Base-by-base conservation (phyloP, 805 yeast genomes). In the Jamesozyma spencerorum region DNA sequence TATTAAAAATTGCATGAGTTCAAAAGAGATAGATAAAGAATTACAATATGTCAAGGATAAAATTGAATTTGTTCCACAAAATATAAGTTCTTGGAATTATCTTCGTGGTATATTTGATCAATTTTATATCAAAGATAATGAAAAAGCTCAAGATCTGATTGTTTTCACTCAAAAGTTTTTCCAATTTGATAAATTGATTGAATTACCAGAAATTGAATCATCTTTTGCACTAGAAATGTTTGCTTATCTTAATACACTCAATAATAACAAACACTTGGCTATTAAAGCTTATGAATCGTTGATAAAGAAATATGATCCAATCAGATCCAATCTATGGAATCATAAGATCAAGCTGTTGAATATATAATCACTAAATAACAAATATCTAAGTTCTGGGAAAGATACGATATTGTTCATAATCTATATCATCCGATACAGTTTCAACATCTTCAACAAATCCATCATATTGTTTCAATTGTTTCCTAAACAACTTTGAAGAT, bases 21-120 rank as follows among this genome's bases (percentile, higher is more conserved):
- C 13, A 20, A 13, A 19, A n/a, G 26, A 33, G 13, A 12, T 60
- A 22, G 40, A 39, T 4, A 51, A 52, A 3, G 97, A 88, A 53
- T 53, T 81, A 2, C 67, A 64, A 4, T 85, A 62, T 53, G 71
- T 74, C 2, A 67, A 65, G 48, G 53, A 47, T 1, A 58, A 68
- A 42, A 82, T 90, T 17, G 64, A 47, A 3, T 29, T 60, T 27
- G 79, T 86, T 2, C 94, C 96, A 1, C 85, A 83, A 34, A 90
- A 92, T 56, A 78, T 82, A 34, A 78, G 94, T 5, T 65, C 83
- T 0, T 90, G 97, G 98, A 81, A 81, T 51, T 92, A 90, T 55
- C 58, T 87, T 14, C 55, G 60, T 6, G 95, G 90, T 1, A 17
- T 36, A 10, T 49, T 85, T 0, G 69, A 70, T 50, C 61, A 63